These are phyloP conservation scores for Marchantia polymorpha DNA, from an alignment of 225 moss, liverwort and hornwort species.

Conservation along the genomic window DNA sequence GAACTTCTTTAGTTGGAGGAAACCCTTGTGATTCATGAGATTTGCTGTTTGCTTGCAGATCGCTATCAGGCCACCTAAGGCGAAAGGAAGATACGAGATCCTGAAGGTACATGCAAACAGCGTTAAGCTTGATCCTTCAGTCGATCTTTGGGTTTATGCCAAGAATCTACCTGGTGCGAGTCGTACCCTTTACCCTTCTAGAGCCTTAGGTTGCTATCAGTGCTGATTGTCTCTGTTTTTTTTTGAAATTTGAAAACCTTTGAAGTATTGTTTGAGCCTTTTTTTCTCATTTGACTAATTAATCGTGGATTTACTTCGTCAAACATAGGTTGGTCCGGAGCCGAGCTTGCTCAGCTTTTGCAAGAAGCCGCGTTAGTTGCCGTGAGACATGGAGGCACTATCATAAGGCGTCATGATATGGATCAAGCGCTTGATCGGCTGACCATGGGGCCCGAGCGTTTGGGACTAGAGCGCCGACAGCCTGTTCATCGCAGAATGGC, in stretches of 20 bases:
- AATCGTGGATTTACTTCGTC: conserved; percentile 20
- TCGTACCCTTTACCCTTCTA: neutral
- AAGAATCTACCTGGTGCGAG: conserved; percentile 84
- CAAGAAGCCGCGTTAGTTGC: conserved; percentile 96
- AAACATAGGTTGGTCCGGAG: conserved; percentile 81
- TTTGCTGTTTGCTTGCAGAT: conserved; percentile 34
- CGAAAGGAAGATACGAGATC: conserved; percentile 91
- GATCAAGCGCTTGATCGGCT: conserved; percentile 95
- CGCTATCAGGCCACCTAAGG: conserved; percentile 88
- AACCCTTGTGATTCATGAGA: neutral
- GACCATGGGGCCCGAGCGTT: conserved; percentile 88
- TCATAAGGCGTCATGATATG: conserved; percentile 76
- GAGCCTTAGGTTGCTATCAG: neutral
- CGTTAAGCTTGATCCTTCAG: conserved; percentile 86
- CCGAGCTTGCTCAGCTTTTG: conserved; percentile 89
- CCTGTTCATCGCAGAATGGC: conserved; percentile 97
- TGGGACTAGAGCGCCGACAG: conserved; percentile 82
- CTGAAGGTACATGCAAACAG: conserved; percentile 85
- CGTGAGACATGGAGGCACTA: conserved; percentile 77
- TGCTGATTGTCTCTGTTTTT: neutral
- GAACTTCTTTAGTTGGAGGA: neutral
- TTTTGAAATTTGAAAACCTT: neutral
- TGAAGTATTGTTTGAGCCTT: neutral
- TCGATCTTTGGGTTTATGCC: conserved; percentile 83
- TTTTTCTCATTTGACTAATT: neutral